Evolutionary conservation across 441 rosid species (phyloP).

Genomic region (Corymbia calophylla): DNA sequence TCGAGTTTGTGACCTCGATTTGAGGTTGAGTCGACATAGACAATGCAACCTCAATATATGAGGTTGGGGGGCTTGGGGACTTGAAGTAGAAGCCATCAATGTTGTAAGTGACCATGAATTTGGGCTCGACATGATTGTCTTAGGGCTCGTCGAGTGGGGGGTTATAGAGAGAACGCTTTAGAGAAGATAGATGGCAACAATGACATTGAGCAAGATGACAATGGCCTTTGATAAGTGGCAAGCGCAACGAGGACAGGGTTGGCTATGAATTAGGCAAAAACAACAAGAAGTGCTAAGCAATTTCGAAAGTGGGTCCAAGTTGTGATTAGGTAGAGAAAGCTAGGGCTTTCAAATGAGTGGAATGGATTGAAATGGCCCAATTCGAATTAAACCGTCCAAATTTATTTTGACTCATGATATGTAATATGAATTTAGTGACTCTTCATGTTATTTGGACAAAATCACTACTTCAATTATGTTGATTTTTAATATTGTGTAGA

Average conservation of each 20-base stretch:
- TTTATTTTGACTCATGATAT: no score
- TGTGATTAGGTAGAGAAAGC: background rate
- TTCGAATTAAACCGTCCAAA: accelerated
- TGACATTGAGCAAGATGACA: no score
- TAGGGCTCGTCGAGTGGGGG: no score
- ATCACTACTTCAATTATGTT: no score
- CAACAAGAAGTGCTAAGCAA: background rate
- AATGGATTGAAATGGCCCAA: accelerated
- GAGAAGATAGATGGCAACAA: no score
- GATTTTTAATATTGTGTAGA: background rate
- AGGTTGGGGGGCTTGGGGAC: accelerated
- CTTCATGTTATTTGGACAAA: background rate
- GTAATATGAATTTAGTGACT: accelerated
- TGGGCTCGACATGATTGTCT: no score
- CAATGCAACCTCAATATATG: background rate
- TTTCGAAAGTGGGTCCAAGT: accelerated
- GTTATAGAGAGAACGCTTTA: no score
- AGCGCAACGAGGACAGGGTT: accelerated
- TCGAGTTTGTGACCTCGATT: accelerated
- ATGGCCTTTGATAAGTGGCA: background rate
- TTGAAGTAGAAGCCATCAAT: accelerated
- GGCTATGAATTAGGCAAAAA: accelerated
- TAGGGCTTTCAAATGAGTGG: accelerated
- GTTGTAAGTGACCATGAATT: no score
- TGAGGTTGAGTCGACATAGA: accelerated